Conservation (phyloP, 192 early-diverging fungal species). For the Backusella morwellensis region DNA sequence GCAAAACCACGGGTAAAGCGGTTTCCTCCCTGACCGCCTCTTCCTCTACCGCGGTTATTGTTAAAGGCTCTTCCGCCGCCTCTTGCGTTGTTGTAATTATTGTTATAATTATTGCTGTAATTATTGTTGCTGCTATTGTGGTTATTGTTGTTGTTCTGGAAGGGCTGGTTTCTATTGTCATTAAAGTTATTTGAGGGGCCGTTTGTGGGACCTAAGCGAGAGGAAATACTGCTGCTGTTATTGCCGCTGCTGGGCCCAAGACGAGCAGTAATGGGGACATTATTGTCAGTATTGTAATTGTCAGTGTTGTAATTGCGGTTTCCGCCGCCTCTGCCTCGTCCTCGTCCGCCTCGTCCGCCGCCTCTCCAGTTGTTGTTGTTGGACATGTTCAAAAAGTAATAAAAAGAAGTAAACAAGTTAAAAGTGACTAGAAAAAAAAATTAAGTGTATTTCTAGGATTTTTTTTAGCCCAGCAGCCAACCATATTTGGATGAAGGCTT, state of each 20-base stretch:
- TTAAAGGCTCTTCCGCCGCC: not conserved
- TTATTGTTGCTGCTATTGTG: not conserved
- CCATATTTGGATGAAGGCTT: no score
- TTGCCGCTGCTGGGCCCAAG: conserved; percentile 9
- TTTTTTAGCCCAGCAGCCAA: no score
- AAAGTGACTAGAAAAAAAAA: not conserved
- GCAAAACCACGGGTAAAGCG: conserved; percentile 11
- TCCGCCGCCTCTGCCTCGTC: conserved; percentile 8
- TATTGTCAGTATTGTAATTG: not conserved
- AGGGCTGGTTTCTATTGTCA: not conserved
- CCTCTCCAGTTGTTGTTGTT: conserved; percentile 18
- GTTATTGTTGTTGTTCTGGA: not conserved
- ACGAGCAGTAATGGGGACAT: conserved; percentile 12
- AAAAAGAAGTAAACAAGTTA: not conserved
- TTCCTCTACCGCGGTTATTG: conserved; percentile 19
- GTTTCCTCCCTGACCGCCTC: not conserved
- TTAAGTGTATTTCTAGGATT: not conserved
- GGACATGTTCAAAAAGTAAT: not conserved
- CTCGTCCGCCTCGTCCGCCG: conserved; percentile 16
- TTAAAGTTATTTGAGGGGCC: not conserved
- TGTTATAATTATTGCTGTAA: not conserved
- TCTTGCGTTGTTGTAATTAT: not conserved
- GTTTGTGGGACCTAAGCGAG: not conserved
- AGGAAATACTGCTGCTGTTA: not conserved
- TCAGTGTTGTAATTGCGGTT: not conserved